Evolutionary conservation across 2,329 filamentous ascomycete species (phyloP), one percentile per base, ranked within the genome.

Genomic region (Curvularia spicifera): DNA sequence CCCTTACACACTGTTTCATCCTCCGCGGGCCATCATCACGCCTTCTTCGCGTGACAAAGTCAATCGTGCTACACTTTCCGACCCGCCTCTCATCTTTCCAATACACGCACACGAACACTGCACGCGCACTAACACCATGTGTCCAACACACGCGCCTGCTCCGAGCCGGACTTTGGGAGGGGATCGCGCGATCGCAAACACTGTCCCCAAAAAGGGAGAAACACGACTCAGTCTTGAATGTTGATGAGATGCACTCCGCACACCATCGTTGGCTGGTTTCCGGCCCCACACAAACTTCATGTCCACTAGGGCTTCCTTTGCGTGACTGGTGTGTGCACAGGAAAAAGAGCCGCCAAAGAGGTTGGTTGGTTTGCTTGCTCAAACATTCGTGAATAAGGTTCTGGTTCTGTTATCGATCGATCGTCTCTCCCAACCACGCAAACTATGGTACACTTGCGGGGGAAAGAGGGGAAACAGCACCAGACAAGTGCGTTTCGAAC

Each of bases 171-270:
- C 29, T 22, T 35, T 33, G 33, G 18, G 18, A 18, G 18, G 42
- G 26, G 24, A 52, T 56, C 31, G 53, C 50, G 44, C 18, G 31
- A 51, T 56, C 31, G 40, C 37, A 50, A 52, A 13, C 47, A 33
- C 37, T 33, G 20, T 42, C 0, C 28, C 37, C 12, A 26, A 46
- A 45, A 51, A 52, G 18, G 47, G n/a, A 52, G 18, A n/a, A 20
- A 42, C 9, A 24, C 2, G n/a, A 37, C 24, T 22, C 20, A 31
- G 26, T 9, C 13, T 24, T 20, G n/a, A 29, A 24, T 10, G 10
- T 18, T n/a, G 26, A 13, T 43, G 37, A 33, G 2, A 22, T 51
- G 39, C 18, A 13, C 29, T 42, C 47, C 47, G 33, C 33, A 15
- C 20, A 33, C 5, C 35, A 22, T 40, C 33, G 15, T 49, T 49